Conservation (phyloP, 352 stramenopile genomes). For the Pythium rishiriense region DNA sequence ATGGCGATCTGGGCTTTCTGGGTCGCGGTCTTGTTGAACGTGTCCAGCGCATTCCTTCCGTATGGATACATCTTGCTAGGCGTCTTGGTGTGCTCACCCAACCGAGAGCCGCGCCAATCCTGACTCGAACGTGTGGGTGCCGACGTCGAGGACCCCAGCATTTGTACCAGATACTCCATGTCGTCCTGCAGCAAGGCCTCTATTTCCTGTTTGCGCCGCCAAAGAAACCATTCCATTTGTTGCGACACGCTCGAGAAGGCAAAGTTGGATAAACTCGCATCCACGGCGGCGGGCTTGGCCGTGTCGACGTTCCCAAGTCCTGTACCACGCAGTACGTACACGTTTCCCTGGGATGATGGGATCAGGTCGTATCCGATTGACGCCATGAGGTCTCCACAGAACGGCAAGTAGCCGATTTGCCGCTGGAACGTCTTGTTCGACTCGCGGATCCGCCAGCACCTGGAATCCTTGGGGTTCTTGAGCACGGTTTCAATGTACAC, state of each 20-base stretch:
- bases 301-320: constrained; percentile 11
- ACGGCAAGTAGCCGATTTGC: constrained; percentile 61
- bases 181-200: constrained; percentile 57
- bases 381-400: constrained; percentile 52
- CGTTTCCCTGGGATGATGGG: constrained; percentile 42
- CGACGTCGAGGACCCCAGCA: constrained; percentile 20
- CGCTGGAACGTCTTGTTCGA: constrained; percentile 55
- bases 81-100: too few species aligned
- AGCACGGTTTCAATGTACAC: constrained; percentile 62
- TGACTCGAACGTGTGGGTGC: background rate
- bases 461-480: constrained; percentile 70
- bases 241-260: constrained; percentile 56
- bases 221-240: constrained; percentile 80
- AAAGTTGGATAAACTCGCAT: constrained; percentile 57
- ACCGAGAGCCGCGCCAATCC: background rate
- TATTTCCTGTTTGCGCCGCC: constrained; percentile 72
- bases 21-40: constrained; percentile 45
- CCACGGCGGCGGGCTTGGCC: background rate
- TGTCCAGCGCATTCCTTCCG: constrained; percentile 49
- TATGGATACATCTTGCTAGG: constrained; percentile 64
- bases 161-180: constrained; percentile 52
- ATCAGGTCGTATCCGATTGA: constrained; percentile 58
- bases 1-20: constrained; percentile 53
- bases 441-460: constrained; percentile 68
- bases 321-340: constrained; percentile 54